Evolutionary conservation across 768 basidiomycete genomes (phyloP).

Genomic region (Pleurotus platypus): DNA sequence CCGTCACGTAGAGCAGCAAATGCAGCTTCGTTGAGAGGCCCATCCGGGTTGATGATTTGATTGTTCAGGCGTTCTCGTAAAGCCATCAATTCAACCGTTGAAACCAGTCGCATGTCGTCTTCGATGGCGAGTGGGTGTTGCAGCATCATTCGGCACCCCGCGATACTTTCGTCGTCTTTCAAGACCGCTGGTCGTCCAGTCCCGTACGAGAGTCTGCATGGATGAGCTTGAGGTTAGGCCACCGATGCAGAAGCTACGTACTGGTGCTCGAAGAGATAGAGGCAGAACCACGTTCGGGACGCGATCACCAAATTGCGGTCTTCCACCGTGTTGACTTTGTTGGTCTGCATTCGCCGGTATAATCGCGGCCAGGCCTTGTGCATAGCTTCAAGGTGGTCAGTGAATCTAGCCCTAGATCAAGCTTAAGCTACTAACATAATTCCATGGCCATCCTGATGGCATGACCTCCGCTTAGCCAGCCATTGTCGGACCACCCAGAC

Average conservation of each 20-base stretch:
- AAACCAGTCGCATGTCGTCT: conserved; percentile 93
- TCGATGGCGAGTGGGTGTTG: conserved; percentile 87
- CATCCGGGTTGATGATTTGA: conserved; percentile 74
- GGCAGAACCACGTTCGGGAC: conserved; percentile 88
- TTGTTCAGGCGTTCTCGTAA: conserved; percentile 86
- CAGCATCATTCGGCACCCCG: conserved; percentile 72
- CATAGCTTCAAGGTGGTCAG: conserved; percentile 50
- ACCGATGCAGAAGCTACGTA: conserved; percentile 33
- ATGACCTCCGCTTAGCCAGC: conserved; percentile 93
- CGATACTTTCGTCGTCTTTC: conserved; percentile 89
- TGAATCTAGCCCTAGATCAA: not conserved
- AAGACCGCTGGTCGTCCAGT: conserved; percentile 91
- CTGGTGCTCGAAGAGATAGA: conserved; percentile 95
- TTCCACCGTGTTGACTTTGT: conserved; percentile 49
- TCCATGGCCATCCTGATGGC: conserved; percentile 98
- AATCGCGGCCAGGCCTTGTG: conserved; percentile 90
- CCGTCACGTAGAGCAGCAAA: conserved; percentile 70
- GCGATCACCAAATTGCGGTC: conserved; percentile 81
- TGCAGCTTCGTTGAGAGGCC: conserved; percentile 67
- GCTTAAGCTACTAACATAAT: conserved; percentile 53
- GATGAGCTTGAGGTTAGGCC: not conserved
- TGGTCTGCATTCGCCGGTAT: conserved; percentile 70
- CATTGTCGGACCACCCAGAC: conserved; percentile 92
- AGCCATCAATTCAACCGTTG: conserved; percentile 90
- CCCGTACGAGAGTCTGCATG: conserved; percentile 83